phyloP scores from a whole-genome alignment of 768 basidiomycete genomes.

The Gloeopeniophorella convolvens region DNA sequence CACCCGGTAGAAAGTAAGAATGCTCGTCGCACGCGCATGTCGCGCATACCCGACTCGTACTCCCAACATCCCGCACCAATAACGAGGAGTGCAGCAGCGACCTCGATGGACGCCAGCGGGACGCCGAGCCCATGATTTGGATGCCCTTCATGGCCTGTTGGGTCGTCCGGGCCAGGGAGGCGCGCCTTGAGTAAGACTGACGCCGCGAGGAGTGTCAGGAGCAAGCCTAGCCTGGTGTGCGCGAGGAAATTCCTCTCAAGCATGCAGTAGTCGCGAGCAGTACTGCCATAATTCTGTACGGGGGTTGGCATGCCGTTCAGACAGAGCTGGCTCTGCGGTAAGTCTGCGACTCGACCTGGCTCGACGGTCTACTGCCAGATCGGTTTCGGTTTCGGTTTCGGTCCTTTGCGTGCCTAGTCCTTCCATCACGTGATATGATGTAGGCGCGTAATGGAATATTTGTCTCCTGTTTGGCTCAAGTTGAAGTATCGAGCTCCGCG shows the following conservation, averaged over 20 bases:
- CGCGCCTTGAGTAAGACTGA: constrained; percentile 58
- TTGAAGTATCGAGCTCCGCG: neutral
- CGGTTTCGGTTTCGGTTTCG: no score
- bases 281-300: constrained; percentile 30
- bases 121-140: constrained; percentile 30
- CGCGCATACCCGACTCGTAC: constrained; percentile 52
- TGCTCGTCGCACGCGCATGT: constrained; percentile 50
- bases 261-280: constrained; percentile 73
- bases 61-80: constrained; percentile 59
- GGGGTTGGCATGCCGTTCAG: constrained; percentile 20
- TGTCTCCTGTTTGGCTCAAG: constrained; percentile 12
- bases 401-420: no score
- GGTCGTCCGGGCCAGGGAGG: constrained; percentile 31
- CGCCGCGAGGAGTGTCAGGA: constrained; percentile 56
- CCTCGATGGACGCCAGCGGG: constrained; percentile 48
- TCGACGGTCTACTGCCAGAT: neutral
- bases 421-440: neutral
- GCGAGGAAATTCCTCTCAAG: constrained; percentile 70
- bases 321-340: no score
- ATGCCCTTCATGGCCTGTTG: constrained; percentile 20
- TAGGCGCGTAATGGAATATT: no score
- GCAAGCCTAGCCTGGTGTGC: constrained; percentile 57
- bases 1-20: constrained; percentile 55
- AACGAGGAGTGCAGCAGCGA: constrained; percentile 45
- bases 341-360: no score